Base-by-base conservation (phyloP, 495 filamentous ascomycete species). In the Xylaria sp. region DNA sequence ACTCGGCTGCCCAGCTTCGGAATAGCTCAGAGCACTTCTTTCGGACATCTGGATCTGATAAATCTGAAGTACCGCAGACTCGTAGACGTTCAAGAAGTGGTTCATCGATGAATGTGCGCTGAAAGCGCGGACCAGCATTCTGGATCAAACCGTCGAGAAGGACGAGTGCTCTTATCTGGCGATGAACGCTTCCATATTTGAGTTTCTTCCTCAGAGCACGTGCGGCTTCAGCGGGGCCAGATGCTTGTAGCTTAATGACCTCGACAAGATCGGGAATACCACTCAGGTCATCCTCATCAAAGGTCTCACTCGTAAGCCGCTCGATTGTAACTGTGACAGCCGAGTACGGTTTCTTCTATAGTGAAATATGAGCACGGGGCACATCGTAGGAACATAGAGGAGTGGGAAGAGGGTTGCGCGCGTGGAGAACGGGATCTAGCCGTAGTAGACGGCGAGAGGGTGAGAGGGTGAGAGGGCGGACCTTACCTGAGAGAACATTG, bases 181-280 rank as follows among this genome's bases (percentile, higher is more conserved):
- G 90, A 78, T 98, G 95, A 24, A 95, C 83, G 73, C 88, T 97
- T 66, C 97, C 97, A 80, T 99, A 99, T 81, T 98, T 98, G 88
- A 99, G 88, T 85, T 99, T 98, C 90, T 98, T 99, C 59, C 97
- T 89, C 74, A 98, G 88, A 26, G 97, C 95, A 78, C 97, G 89
- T 71, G 94, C 93, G 62, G 94, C 94, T 83, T 99, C 97, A 8
- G 89, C 88, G 1, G 97, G 95, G 2, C 97, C 97, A 24, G 91
- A 91, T 58, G 87, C 87, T 81, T 98, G 97, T 62, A 99, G 90
- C 70, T 92, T 91, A 73, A 99, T 90, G 61, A 94, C 93, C 81
- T 99, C 97, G 71, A 98, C 91, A 31, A 99, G 88, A 77, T 98
- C 95, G 53, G 94, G 91, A 64, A 99, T 93, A 17, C 97, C 97